Conservation (phyloP, 2,329 filamentous ascomycete species). For the Calonectria crousiana region DNA sequence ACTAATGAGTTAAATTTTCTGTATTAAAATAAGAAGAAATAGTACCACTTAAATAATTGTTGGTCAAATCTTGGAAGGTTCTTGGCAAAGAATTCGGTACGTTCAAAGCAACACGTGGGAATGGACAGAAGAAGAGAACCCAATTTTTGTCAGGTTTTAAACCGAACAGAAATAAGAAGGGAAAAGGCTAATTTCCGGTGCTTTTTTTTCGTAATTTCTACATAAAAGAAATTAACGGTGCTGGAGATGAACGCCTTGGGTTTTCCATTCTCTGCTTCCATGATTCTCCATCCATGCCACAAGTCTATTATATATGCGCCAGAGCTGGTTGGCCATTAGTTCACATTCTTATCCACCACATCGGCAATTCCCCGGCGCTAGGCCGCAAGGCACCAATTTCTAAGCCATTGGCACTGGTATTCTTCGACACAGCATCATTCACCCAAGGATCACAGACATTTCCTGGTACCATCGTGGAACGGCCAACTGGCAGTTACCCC, state of each 20-base stretch:
- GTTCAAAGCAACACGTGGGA: neutral
- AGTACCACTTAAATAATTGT: neutral
- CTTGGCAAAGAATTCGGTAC: neutral
- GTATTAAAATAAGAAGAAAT: too few relatives aligned
- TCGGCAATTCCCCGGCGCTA: slow-evolving; percentile 38
- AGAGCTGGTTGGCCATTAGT: neutral
- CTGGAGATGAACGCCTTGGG: neutral
- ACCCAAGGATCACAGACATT: slow-evolving; percentile 26
- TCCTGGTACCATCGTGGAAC: slow-evolving; percentile 27
- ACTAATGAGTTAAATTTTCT: too few relatives aligned
- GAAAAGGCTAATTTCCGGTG: neutral
- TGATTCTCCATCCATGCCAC: neutral
- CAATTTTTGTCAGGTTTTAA: neutral
- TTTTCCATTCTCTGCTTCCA: neutral
- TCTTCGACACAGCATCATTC: slow-evolving; percentile 31
- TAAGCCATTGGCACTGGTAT: slow-evolving; percentile 30
- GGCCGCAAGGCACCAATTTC: slow-evolving; percentile 39
- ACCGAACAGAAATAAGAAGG: neutral
- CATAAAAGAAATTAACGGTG: neutral
- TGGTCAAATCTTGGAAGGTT: neutral
- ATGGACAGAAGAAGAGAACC: neutral
- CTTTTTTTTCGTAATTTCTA: neutral
- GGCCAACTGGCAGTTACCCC: slow-evolving; percentile 30
- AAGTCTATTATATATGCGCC: neutral
- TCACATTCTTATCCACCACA: neutral